Evolutionary conservation across 306 rosid species (phyloP).

Genomic region (Sechiopsis laciniata): DNA sequence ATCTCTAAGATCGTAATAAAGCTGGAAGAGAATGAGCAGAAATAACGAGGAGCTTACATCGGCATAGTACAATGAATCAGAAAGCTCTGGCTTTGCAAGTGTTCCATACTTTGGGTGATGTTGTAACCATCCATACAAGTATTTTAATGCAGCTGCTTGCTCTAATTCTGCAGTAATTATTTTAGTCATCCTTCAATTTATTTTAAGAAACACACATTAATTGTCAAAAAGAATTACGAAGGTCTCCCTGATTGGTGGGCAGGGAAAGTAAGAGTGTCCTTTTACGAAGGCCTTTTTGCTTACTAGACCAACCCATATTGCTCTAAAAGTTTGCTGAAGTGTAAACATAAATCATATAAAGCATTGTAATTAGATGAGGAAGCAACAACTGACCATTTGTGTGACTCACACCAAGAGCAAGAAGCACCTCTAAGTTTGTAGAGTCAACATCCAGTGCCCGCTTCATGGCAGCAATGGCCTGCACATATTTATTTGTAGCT

Average conservation of each 20-base stretch:
- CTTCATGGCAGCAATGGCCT: conserved; percentile 99
- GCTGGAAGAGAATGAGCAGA: conserved; percentile 7
- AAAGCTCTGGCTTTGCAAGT: conserved; percentile 62
- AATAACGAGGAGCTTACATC: conserved; percentile 62
- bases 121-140: conserved; percentile 80
- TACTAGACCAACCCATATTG: too few species aligned
- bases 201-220: not conserved
- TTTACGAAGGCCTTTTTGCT: too few species aligned
- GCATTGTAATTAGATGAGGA: not conserved
- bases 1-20: not conserved
- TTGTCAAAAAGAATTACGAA: not conserved
- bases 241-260: not conserved
- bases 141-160: conserved; percentile 77
- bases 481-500: conserved; percentile 25
- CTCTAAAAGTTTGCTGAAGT: not conserved
- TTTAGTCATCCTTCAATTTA: not conserved
- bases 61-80: conserved; percentile 74
- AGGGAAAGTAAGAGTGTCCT: not conserved
- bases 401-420: conserved; percentile 99
- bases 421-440: conserved; percentile 94
- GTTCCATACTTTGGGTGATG: conserved; percentile 81
- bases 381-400: conserved; percentile 73
- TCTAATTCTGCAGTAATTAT: conserved; percentile 66
- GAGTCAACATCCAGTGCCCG: conserved; percentile 95
- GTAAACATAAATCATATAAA: not conserved